Percentiles rank a stretch among this genome's conserved stretches.
phyloP scores from a whole-genome alignment of 805 yeast species.

The Starmerella tilneyi region DNA sequence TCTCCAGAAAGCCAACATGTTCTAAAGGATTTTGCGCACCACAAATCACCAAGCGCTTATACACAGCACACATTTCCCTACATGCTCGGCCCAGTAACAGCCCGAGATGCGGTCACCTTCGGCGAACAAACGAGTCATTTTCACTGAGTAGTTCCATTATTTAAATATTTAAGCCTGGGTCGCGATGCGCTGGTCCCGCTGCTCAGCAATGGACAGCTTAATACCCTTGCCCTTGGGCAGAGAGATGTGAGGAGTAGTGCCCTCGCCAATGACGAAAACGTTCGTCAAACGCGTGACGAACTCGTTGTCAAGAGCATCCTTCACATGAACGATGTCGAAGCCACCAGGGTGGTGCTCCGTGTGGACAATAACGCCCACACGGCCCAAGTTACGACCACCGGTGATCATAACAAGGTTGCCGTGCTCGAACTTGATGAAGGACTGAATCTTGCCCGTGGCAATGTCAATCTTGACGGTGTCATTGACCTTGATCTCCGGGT shows the following conservation, averaged over 20 bases:
- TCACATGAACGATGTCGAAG: conserved; percentile 93
- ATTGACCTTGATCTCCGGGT: conserved; percentile 91
- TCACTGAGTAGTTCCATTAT: conserved; percentile 9
- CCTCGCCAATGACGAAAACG: conserved; percentile 93
- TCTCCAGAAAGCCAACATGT: no score
- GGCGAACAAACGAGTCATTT: neutral
- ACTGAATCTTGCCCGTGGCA: conserved; percentile 88
- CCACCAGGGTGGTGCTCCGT: conserved; percentile 98
- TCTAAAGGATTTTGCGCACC: no score
- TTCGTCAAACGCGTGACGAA: conserved; percentile 89
- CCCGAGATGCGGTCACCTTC: no score
- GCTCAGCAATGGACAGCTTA: conserved; percentile 90
- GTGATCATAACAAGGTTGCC: conserved; percentile 88
- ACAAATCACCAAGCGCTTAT: no score
- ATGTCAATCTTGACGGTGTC: conserved; percentile 96
- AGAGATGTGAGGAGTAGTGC: conserved; percentile 85
- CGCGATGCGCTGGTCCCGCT: conserved; percentile 97
- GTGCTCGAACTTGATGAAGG: conserved; percentile 82
- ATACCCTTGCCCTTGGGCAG: conserved; percentile 99
- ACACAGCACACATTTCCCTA: no score
- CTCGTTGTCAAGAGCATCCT: conserved; percentile 88
- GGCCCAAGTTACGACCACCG: conserved; percentile 98
- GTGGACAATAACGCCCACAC: conserved; percentile 92
- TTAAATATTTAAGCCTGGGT: conserved; percentile 29
- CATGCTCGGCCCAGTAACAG: no score